Evolutionary conservation across 2,329 filamentous ascomycete genomes (phyloP).

Genomic region (Ascochyta clinopodiicola): DNA sequence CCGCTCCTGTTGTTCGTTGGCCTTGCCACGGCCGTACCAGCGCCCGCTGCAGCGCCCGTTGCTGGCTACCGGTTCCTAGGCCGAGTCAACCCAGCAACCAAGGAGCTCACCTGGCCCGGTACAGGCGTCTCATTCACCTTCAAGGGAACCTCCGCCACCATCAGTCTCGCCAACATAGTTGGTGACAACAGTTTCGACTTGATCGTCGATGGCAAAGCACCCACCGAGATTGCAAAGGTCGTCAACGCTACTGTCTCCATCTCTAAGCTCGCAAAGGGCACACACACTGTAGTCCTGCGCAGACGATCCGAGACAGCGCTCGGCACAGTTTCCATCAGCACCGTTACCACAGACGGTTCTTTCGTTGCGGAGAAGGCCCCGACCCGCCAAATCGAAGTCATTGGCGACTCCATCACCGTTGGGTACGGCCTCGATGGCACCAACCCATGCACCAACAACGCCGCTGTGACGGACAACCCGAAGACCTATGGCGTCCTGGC

Average conservation of each 20-base stretch:
- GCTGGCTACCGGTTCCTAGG: slow-evolving; percentile 36
- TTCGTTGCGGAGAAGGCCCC: slow-evolving; percentile 28
- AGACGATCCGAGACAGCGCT: slow-evolving; percentile 49
- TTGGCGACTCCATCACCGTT: slow-evolving; percentile 56
- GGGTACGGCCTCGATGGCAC: slow-evolving; percentile 54
- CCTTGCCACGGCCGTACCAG: slow-evolving; percentile 2
- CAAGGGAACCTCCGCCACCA: slow-evolving; percentile 49
- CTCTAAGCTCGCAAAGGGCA: slow-evolving; percentile 41
- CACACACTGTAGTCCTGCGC: slow-evolving; percentile 49
- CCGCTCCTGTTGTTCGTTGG: slow-evolving; percentile 4
- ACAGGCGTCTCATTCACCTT: slow-evolving; percentile 54
- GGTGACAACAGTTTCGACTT: slow-evolving; percentile 48
- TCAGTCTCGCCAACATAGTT: slow-evolving; percentile 39
- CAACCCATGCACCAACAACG: slow-evolving; percentile 51
- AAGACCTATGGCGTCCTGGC: slow-evolving; percentile 54
- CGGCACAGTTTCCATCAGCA: slow-evolving; percentile 44
- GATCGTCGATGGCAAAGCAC: slow-evolving; percentile 39
- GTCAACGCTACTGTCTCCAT: slow-evolving; percentile 40
- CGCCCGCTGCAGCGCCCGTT: slow-evolving; percentile 3
- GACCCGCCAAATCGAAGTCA: slow-evolving; percentile 52
- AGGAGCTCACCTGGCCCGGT: slow-evolving; percentile 55
- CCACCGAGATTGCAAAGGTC: slow-evolving; percentile 35
- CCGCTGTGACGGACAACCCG: slow-evolving; percentile 50
- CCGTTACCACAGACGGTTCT: slow-evolving; percentile 37
- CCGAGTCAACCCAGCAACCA: slow-evolving; percentile 53